phyloP scores from a whole-genome alignment of 1,139 yeast genomes.

The Ogataea hybrid region DNA sequence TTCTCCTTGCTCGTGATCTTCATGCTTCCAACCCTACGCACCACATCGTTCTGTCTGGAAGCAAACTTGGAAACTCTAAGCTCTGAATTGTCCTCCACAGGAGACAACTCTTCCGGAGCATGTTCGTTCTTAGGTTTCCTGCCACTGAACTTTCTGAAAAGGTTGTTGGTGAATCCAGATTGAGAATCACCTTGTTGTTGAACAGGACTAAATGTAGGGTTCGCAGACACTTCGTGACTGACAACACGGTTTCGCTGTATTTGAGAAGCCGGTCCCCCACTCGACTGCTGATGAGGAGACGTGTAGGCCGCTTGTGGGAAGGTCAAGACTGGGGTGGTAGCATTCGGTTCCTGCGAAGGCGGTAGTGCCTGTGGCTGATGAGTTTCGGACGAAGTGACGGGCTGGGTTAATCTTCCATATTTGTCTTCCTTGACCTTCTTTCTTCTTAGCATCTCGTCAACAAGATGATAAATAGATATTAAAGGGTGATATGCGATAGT shows the following conservation, averaged over 20 bases:
- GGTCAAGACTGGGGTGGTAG: constrained; percentile 36
- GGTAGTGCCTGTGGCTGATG: constrained; percentile 16
- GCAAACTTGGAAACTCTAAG: constrained; percentile 15
- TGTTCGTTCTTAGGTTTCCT: constrained; percentile 19
- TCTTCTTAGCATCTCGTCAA: constrained; percentile 76
- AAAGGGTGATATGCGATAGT: constrained; percentile 88
- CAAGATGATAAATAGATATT: constrained; percentile 81
- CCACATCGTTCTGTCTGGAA: constrained; percentile 38
- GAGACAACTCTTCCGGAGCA: constrained; percentile 17
- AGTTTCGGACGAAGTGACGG: constrained; percentile 15
- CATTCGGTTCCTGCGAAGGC: constrained; percentile 11
- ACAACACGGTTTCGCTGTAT: constrained; percentile 24
- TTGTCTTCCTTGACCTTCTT: constrained; percentile 50
- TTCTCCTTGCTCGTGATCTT: constrained; percentile 58
- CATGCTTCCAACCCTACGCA: constrained; percentile 63
- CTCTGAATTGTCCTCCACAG: constrained; percentile 11
- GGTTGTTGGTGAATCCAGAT: constrained; percentile 32
- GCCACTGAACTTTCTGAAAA: constrained; percentile 34
- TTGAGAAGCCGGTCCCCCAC: constrained; percentile 25
- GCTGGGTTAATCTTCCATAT: constrained; percentile 16
- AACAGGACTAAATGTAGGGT: not conserved
- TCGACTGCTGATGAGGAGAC: constrained; percentile 37
- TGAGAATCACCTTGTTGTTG: constrained; percentile 16
- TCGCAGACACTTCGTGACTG: constrained; percentile 12
- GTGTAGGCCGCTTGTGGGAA: constrained; percentile 75